Conservation (phyloP, 2,329 filamentous ascomycete genomes). For the Exophiala viscosa region DNA sequence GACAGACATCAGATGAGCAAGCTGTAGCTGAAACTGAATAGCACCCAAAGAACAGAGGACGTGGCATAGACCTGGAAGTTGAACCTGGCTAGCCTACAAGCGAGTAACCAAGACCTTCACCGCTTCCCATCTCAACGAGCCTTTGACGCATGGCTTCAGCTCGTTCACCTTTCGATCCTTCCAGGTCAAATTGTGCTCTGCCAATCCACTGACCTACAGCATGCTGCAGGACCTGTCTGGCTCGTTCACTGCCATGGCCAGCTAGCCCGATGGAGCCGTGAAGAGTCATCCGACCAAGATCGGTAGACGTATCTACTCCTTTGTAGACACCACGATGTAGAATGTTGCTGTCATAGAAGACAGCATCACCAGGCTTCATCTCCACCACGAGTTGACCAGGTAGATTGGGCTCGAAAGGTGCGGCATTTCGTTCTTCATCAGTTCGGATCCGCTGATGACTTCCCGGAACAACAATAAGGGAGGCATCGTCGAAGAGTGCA, state of each 20-base stretch:
- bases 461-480: slow-evolving; percentile 72
- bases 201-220: slow-evolving; percentile 44
- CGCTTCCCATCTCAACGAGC: slow-evolving; percentile 44
- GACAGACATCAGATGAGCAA: neutral
- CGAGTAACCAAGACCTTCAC: slow-evolving; percentile 44
- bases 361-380: slow-evolving; percentile 70
- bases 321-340: slow-evolving; percentile 49
- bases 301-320: slow-evolving; percentile 35
- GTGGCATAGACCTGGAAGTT: too few species aligned
- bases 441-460: slow-evolving; percentile 71
- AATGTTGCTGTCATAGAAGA: slow-evolving; percentile 91
- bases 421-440: slow-evolving; percentile 62
- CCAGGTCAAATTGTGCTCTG: slow-evolving; percentile 36
- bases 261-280: slow-evolving; percentile 44
- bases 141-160: slow-evolving; percentile 44
- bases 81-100: slow-evolving; percentile 40
- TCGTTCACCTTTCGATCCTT: slow-evolving; percentile 34
- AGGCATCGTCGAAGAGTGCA: slow-evolving; percentile 70
- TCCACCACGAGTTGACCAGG: slow-evolving; percentile 63
- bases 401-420: slow-evolving; percentile 59
- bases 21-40: too few species aligned
- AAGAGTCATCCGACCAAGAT: slow-evolving; percentile 40
- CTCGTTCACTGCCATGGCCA: slow-evolving; percentile 37
- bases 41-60: too few species aligned
- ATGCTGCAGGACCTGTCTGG: slow-evolving; percentile 45